Conservation (phyloP, 1,284 basidiomycete species). For the Athelia psychrophila region DNA sequence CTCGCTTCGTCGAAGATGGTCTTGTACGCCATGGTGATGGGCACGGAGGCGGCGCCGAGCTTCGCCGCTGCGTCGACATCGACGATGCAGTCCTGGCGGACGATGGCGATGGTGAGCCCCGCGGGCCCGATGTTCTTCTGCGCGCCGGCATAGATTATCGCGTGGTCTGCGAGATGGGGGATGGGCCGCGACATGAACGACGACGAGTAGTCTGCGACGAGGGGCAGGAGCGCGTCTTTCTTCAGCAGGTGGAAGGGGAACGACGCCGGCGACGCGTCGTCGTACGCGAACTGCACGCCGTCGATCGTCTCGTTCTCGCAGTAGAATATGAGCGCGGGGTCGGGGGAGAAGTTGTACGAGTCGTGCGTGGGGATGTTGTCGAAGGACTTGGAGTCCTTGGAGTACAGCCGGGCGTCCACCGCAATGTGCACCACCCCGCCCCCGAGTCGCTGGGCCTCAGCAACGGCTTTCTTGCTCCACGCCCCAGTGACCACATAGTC, state of each 20-base stretch:
- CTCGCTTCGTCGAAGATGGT: conserved; percentile 77
- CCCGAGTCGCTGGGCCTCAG: conserved; percentile 75
- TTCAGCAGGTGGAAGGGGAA: conserved; percentile 87
- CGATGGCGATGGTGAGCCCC: conserved; percentile 91
- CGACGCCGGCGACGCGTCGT: conserved; percentile 49
- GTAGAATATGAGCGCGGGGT: conserved; percentile 93
- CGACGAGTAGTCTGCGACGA: conserved; percentile 95
- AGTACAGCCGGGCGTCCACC: conserved; percentile 60
- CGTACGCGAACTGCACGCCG: conserved; percentile 85
- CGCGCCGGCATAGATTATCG: conserved; percentile 94
- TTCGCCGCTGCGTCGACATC: conserved; percentile 79
- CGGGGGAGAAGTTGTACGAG: conserved; percentile 74
- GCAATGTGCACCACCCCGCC: conserved; percentile 63
- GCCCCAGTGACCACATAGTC: conserved; percentile 92
- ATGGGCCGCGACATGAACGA: conserved; percentile 98
- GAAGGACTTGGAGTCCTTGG: conserved; percentile 68
- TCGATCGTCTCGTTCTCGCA: conserved; percentile 99
- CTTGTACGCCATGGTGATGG: conserved; percentile 84
- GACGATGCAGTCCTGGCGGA: conserved; percentile 89
- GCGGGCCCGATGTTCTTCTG: conserved; percentile 99
- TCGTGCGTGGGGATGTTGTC: conserved; percentile 77
- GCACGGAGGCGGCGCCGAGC: conserved; percentile 78
- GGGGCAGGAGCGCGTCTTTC: conserved; percentile 60
- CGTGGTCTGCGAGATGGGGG: conserved; percentile 82
- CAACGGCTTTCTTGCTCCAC: conserved; percentile 86